Evolutionary conservation across 805 yeast species (phyloP), one percentile per base, ranked within the genome.

Genomic region (Metahyphopichia silvanorum): DNA sequence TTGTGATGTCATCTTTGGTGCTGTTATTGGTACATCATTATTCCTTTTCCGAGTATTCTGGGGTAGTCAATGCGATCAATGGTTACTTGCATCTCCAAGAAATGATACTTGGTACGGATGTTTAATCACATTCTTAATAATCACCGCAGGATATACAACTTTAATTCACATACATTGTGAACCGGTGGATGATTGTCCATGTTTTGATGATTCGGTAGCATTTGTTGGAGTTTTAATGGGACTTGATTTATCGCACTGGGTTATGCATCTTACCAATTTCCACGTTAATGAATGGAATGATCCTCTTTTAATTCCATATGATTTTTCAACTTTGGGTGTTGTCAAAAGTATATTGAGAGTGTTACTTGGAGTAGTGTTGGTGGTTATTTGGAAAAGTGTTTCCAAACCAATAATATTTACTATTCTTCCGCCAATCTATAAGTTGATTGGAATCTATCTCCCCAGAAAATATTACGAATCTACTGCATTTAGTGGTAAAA

Each of bases 151-250:
- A 1, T 69, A 70, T 44, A 51, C 81, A 27, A 39, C 60, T 1
- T 47, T 83, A 21, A 71, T 89, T 15, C 79, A 82, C 46, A 57
- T 69, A 25, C 95, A 88, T 58, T 84, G 88, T 0, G 77, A 74
- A 37, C 98, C 98, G 2, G 79, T 84, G 14, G 98, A 93, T 47
- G 83, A 81, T 44, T 91, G 98, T 52, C 98, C 98, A 1, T 93
- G 98, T 55, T 91, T 82, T 51, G 96, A 89, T 50, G 98, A 91
- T 54, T 78, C 88, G 13, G 95, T 91, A 19, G 95, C 98, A 4
- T 91, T 91, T 48, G 64, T 89, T 32, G 96, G 96, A 3, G 97
- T 89, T 26, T 66, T 88, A 11, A 62, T 79, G 27, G 98, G 98
- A 0, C 46, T 83, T 5, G 93, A 84, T 40, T 42, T 82, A 16